A percentile compares a stretch with the other conserved stretches of the same genome.
Conservation (phyloP, 139 green algal genomes). For the Zygnema circumcarinatum region DNA sequence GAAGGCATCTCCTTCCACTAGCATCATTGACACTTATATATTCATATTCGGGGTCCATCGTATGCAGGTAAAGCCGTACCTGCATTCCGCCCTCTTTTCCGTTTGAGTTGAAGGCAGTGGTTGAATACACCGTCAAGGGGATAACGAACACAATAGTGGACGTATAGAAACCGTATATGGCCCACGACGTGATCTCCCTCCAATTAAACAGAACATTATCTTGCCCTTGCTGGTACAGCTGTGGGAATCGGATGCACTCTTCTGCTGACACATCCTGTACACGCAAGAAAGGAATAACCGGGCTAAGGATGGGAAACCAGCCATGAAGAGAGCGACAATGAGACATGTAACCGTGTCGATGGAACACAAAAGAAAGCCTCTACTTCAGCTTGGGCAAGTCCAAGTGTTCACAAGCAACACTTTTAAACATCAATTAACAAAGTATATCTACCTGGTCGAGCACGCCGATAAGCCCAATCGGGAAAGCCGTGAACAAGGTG, state of each 20-base stretch:
- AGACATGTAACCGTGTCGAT: too few relatives aligned
- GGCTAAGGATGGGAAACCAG: not conserved
- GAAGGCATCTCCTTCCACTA: too few relatives aligned
- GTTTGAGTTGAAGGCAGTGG: not conserved
- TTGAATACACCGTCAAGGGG: slow-evolving; percentile 1
- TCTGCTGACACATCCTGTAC: slow-evolving; percentile 31
- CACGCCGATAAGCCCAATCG: slow-evolving; percentile 64
- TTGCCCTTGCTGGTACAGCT: slow-evolving; percentile 31
- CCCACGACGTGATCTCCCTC: not conserved
- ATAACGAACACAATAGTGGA: not conserved
- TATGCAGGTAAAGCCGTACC: too few relatives aligned
- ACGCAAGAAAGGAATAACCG: not conserved
- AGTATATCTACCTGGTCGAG: slow-evolving; percentile 72
- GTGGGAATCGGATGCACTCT: slow-evolving; percentile 28
- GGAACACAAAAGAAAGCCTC: too few relatives aligned
- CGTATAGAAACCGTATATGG: not conserved
- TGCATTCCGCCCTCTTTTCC: too few relatives aligned
- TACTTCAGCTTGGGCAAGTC: too few relatives aligned
- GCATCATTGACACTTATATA: too few relatives aligned
- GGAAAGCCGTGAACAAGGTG: slow-evolving; percentile 70
- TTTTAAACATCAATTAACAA: too few relatives aligned
- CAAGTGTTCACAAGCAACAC: too few relatives aligned
- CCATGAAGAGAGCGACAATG: too few relatives aligned
- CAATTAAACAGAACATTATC: not conserved
- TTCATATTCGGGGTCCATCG: too few relatives aligned